Evolutionary conservation across 345 rosid genomes (phyloP).

Genomic region (Bretschneidera sinensis): DNA sequence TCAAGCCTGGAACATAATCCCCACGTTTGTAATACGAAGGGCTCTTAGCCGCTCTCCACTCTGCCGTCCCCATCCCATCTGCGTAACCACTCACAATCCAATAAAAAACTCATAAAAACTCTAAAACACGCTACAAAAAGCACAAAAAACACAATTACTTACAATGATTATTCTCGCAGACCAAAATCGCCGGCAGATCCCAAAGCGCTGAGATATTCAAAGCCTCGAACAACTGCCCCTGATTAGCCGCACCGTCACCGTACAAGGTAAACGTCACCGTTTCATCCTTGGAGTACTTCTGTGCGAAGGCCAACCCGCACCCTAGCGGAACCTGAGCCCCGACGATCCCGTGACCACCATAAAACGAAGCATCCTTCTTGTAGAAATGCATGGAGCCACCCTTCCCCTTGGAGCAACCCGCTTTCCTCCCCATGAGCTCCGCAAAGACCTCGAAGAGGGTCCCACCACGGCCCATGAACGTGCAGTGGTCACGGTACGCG

Average conservation of each 20-base stretch:
- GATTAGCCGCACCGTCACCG: constrained; percentile 98
- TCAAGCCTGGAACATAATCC: constrained; percentile 95
- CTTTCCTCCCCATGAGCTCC: constrained; percentile 93
- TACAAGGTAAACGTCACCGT: constrained; percentile 76
- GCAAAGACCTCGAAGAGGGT: constrained; percentile 62
- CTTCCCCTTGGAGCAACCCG: constrained; percentile 81
- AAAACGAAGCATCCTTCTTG: constrained; percentile 74
- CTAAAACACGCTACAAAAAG: constrained; percentile 1
- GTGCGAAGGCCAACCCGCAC: constrained; percentile 95
- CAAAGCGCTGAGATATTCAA: constrained; percentile 88
- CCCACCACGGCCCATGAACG: constrained; percentile 81
- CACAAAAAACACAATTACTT: constrained; percentile 10
- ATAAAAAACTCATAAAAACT: not conserved
- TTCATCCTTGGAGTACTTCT: constrained; percentile 83
- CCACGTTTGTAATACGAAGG: constrained; percentile 93
- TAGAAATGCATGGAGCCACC: constrained; percentile 99
- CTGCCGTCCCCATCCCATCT: constrained; percentile 99
- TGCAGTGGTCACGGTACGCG: constrained; percentile 91
- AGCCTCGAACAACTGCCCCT: constrained; percentile 95
- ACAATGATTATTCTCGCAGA: constrained; percentile 99
- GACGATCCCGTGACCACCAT: constrained; percentile 96
- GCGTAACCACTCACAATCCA: constrained; percentile 10
- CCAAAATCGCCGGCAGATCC: constrained; percentile 90
- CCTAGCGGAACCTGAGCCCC: constrained; percentile 97
- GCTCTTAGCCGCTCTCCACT: constrained; percentile 97